phyloP scores from a whole-genome alignment of 1,284 basidiomycete genomes.

The Somion occarium region DNA sequence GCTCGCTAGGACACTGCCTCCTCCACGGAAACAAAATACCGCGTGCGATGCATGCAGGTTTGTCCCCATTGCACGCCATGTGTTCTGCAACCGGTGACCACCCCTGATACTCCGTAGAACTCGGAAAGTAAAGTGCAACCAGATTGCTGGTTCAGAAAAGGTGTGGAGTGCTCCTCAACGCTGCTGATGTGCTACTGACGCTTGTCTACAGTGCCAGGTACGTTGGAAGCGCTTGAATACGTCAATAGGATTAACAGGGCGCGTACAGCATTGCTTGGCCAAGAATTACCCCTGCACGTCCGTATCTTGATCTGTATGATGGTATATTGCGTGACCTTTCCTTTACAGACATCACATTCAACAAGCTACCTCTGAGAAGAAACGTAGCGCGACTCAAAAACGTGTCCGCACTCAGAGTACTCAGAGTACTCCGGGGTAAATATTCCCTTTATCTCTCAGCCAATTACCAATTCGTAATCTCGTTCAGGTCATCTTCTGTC shows the following conservation, averaged over 20 bases:
- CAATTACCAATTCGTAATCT: background rate
- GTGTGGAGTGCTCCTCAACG: slow-evolving; percentile 34
- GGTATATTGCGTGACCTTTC: slow-evolving; percentile 18
- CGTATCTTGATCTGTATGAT: slow-evolving; percentile 24
- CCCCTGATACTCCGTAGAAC: slow-evolving; percentile 39
- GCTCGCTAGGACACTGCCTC: slow-evolving; percentile 67
- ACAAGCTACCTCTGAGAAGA: slow-evolving; percentile 78
- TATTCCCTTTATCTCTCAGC: slow-evolving; percentile 3
- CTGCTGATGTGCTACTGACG: slow-evolving; percentile 3
- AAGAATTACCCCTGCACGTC: slow-evolving; percentile 85
- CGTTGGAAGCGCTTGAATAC: background rate
- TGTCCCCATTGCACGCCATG: slow-evolving; percentile 14
- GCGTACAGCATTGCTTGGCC: slow-evolving; percentile 63
- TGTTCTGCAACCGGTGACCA: slow-evolving; percentile 1
- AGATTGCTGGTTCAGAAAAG: slow-evolving; percentile 73
- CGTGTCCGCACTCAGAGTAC: slow-evolving; percentile 57
- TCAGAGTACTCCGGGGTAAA: slow-evolving; percentile 39
- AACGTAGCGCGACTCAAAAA: slow-evolving; percentile 51
- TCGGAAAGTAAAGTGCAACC: slow-evolving; percentile 80
- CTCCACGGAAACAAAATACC: slow-evolving; percentile 83
- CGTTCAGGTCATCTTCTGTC: slow-evolving; percentile 8
- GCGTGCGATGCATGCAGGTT: slow-evolving; percentile 87
- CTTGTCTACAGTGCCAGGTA: slow-evolving; percentile 49
- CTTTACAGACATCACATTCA: slow-evolving; percentile 64
- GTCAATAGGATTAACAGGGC: background rate